phyloP scores from a whole-genome alignment of 371 early-diverging fungal genomes.

The Blyttiomyces sp. region DNA sequence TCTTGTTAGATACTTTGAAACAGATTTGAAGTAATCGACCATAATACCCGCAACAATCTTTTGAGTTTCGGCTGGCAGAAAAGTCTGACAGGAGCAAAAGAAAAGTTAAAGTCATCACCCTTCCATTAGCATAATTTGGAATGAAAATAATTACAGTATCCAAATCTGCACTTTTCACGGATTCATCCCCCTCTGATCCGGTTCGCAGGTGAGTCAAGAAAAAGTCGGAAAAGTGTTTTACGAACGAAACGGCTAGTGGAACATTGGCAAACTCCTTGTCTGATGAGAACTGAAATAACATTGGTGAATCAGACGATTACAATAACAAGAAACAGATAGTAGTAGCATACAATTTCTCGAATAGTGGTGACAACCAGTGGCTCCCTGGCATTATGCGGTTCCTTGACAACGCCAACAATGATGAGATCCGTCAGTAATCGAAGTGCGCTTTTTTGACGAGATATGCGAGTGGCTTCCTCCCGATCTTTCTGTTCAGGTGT shows the following conservation, averaged over 20 bases:
- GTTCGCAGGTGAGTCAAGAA: conserved; percentile 44
- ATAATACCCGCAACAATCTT: conserved; percentile 56
- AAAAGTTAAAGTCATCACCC: too few species aligned
- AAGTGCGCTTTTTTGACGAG: conserved; percentile 65
- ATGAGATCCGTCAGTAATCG: conserved; percentile 81
- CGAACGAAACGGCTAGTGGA: conserved; percentile 71
- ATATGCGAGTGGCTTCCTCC: conserved; percentile 73
- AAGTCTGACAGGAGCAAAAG: conserved; percentile 6
- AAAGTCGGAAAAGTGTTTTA: conserved; percentile 62
- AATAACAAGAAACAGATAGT: background rate
- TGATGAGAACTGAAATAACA: conserved; percentile 10
- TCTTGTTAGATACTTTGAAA: conserved; percentile 62
- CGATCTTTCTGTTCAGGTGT: conserved; percentile 77
- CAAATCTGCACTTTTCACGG: too few species aligned
- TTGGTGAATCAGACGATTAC: background rate
- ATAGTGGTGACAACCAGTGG: conserved; percentile 14
- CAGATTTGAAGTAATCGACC: conserved; percentile 63
- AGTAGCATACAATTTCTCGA: conserved; percentile 18
- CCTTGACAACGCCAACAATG: conserved; percentile 57
- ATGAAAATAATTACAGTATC: too few species aligned
- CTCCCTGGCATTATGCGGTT: conserved; percentile 17
- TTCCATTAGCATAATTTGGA: too few species aligned
- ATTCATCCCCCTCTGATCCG: too few species aligned
- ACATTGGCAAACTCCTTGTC: conserved; percentile 56
- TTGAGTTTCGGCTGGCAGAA: conserved; percentile 28